These are phyloP conservation scores for Graphilbum sp. DNA, from an alignment of 2,329 filamentous ascomycete species.

Conservation along the genomic window DNA sequence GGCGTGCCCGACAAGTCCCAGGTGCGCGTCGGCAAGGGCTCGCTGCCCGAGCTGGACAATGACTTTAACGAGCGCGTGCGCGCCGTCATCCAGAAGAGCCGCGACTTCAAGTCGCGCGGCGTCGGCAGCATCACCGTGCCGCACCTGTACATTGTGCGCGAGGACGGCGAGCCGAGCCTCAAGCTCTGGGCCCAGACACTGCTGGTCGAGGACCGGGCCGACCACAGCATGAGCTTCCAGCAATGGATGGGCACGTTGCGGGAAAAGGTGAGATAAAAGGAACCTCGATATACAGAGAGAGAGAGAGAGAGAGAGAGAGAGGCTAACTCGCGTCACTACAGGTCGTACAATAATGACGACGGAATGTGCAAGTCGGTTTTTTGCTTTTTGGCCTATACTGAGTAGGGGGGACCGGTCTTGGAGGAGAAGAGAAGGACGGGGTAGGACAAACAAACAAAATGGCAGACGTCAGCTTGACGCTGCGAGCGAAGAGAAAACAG, in stretches of 20 bases:
- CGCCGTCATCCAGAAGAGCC: slow-evolving; percentile 80
- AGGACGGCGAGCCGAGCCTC: slow-evolving; percentile 89
- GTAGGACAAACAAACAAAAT: too few relatives aligned
- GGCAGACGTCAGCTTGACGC: too few relatives aligned
- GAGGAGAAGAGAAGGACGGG: too few relatives aligned
- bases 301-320: too few relatives aligned
- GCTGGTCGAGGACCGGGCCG: slow-evolving; percentile 84
- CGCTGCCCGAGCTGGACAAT: slow-evolving; percentile 73
- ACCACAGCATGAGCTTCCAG: slow-evolving; percentile 80
- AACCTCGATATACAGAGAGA: too few relatives aligned
- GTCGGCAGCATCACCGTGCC: slow-evolving; percentile 89
- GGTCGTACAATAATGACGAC: too few relatives aligned
- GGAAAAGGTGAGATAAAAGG: slow-evolving; percentile 58
- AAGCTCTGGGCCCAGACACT: slow-evolving; percentile 95
- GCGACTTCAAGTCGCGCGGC: slow-evolving; percentile 70
- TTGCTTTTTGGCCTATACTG: too few relatives aligned
- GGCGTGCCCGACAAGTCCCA: slow-evolving; percentile 69
- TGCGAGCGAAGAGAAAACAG: too few relatives aligned
- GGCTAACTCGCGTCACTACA: too few relatives aligned
- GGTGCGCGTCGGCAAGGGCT: slow-evolving; percentile 80
- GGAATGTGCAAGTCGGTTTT: too few relatives aligned
- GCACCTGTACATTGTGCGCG: slow-evolving; percentile 81
- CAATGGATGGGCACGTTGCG: slow-evolving; percentile 86
- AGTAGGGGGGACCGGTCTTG: too few relatives aligned
- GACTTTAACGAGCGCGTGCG: slow-evolving; percentile 94